These are phyloP conservation scores for Ceratocystis huliohia DNA, from an alignment of 2,329 filamentous ascomycete genomes.

Conservation along the genomic window DNA sequence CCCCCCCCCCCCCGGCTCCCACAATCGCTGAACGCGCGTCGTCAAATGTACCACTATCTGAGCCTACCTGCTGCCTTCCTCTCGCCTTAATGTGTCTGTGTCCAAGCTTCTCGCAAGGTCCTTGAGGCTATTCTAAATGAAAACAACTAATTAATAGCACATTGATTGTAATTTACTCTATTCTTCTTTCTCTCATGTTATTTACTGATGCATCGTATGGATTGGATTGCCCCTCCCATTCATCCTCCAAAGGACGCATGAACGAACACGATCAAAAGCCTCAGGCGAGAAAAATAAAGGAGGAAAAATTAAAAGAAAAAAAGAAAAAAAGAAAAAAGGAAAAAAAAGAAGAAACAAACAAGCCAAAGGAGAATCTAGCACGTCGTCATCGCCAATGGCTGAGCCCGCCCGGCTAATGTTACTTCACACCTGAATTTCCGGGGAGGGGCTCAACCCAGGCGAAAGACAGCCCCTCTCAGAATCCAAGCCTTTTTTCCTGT, in stretches of 20 bases:
- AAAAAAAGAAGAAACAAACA: neutral
- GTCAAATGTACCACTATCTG: neutral
- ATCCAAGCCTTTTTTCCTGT: neutral
- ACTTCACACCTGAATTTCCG: neutral
- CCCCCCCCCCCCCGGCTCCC: neutral
- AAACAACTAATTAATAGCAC: too few species aligned
- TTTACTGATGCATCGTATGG: too few species aligned
- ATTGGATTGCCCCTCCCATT: too few species aligned
- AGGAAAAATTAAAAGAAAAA: neutral
- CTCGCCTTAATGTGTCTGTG: neutral
- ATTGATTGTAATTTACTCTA: neutral
- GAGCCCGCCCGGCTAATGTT: neutral
- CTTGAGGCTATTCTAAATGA: too few species aligned
- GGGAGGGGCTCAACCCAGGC: neutral
- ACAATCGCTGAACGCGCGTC: conserved; percentile 3
- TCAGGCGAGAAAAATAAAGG: neutral
- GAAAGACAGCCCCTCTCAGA: neutral
- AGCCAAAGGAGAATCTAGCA: neutral
- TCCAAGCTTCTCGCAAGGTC: neutral
- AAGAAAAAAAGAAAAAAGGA: neutral
- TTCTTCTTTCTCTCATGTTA: neutral
- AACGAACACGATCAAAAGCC: too few species aligned
- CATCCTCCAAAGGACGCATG: too few species aligned
- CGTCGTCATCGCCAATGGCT: conserved; percentile 8
- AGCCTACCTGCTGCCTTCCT: neutral